phyloP scores from a whole-genome alignment of 2,329 filamentous ascomycete genomes.

The Aureobasidium vineae region DNA sequence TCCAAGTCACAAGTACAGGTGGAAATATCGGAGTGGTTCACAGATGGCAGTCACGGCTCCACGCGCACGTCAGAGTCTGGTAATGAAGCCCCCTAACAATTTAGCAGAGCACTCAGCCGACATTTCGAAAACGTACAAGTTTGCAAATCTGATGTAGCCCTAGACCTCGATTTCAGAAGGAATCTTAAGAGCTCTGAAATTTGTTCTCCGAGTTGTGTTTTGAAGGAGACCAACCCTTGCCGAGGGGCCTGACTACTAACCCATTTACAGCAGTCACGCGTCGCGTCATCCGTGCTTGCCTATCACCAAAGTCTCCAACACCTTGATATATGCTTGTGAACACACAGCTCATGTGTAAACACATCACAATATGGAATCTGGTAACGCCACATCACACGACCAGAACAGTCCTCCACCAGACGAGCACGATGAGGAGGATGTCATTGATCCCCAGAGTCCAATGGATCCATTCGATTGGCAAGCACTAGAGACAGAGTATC shows the following conservation, averaged over 20 bases:
- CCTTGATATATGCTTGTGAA: background rate
- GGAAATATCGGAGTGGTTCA: background rate
- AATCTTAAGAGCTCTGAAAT: background rate
- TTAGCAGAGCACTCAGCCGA: background rate
- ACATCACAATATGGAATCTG: background rate
- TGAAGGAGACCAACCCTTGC: background rate
- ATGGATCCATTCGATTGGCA: constrained; percentile 70
- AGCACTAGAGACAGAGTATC: constrained; percentile 68
- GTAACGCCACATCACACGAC: background rate
- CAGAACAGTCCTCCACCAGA: background rate
- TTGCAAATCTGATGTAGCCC: background rate
- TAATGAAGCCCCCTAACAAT: background rate
- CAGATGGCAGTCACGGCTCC: constrained; percentile 1
- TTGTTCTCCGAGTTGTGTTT: background rate
- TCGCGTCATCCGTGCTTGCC: constrained; percentile 14
- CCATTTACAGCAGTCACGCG: constrained; percentile 11
- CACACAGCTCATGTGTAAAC: background rate
- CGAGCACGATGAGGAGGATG: background rate
- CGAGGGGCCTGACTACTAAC: background rate
- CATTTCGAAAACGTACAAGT: background rate
- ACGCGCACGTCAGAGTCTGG: background rate
- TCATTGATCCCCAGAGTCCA: constrained; percentile 31
- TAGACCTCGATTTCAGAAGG: background rate
- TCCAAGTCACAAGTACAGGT: background rate
- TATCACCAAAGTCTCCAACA: background rate